A percentile compares a stretch with the other conserved stretches of the same genome.
Conservation (phyloP, 148 eudicot genomes). For the Persicaria tinctoria region DNA sequence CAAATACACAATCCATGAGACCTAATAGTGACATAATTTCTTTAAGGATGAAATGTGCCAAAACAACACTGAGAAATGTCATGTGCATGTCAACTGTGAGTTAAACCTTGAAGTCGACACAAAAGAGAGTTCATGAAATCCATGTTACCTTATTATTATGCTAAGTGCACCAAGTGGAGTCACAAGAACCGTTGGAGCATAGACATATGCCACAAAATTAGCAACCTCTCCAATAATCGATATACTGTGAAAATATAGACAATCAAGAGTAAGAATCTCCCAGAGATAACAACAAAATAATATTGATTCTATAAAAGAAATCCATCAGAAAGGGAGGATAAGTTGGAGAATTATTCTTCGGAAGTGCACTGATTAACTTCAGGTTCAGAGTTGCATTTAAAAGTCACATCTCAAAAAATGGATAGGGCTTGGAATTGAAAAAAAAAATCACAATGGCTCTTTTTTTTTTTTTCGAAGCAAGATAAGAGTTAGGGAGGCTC, state of each 20-base stretch:
- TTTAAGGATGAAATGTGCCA: slow-evolving; percentile 77
- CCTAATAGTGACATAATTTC: slow-evolving; percentile 62
- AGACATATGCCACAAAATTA: slow-evolving; percentile 86
- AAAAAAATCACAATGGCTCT: no score
- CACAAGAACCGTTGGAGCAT: slow-evolving; percentile 93
- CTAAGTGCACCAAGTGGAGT: slow-evolving; percentile 97
- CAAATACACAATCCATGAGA: slow-evolving; percentile 65
- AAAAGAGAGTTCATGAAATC: slow-evolving; percentile 9
- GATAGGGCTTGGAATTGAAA: background rate
- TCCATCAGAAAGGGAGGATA: background rate
- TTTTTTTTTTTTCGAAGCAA: no score
- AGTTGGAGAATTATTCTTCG: background rate
- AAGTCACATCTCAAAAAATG: background rate
- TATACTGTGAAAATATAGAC: slow-evolving; percentile 24
- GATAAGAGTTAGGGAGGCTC: no score
- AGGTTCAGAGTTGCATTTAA: background rate
- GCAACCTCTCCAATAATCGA: slow-evolving; percentile 90
- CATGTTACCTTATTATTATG: slow-evolving; percentile 79
- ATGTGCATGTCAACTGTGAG: slow-evolving; percentile 2
- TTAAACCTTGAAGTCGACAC: background rate
- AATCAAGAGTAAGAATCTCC: background rate
- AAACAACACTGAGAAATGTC: slow-evolving; percentile 56
- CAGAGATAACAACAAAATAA: background rate
- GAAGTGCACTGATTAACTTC: background rate
- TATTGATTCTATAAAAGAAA: background rate